Base-by-base conservation (phyloP, 768 basidiomycete species). In the Pleurotus djamor region DNA sequence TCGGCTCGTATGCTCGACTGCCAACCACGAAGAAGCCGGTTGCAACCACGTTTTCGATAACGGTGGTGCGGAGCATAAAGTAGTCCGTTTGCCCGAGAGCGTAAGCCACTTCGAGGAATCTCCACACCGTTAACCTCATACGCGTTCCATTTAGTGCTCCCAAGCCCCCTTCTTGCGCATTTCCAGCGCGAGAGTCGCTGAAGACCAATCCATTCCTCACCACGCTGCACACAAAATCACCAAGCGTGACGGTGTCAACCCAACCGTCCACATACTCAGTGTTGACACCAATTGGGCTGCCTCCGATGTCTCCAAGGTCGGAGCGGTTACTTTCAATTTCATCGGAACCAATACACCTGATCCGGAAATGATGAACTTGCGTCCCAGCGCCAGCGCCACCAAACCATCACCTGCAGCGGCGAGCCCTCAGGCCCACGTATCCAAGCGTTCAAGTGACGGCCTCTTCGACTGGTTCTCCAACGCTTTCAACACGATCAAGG, bases 1-100 rank as follows among this genome's bases (percentile, higher is more conserved):
- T 49, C 68, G 72, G 13, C 58, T 71, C 5, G 68, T 73, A 12
- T 75, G 74, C 62, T 59, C 54, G 3, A 56, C 38, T 44, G 54
- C n/a, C 21, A 41, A 56, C 17, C n/a, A 36, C 0, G 54, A 56
- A 12, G 54, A 17, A 43, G 16, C 54, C 2, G 41, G 54, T 13
- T 56, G 54, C 16, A 44, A 17, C 16, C 54, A 56, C 3, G 21
- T 56, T 8, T 56, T 56, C 2, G 54, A 43, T 7, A 36, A 44
- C 33, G 41, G 54, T 9, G 54, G 54, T 0, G 38, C 54, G 5
- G 14, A 17, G 41, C 21, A 56, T 41, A 56, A 44, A 17, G 13
- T 56, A 9, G 54, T 56, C 32, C 54, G 54, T 14, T 32, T 56
- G 1, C 54, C 54, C 13, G 54, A 56, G 17, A 56, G 54, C 28